Evolutionary conservation across 2,329 filamentous ascomycete species (phyloP).

Genomic region (Fusarium algeriense): DNA sequence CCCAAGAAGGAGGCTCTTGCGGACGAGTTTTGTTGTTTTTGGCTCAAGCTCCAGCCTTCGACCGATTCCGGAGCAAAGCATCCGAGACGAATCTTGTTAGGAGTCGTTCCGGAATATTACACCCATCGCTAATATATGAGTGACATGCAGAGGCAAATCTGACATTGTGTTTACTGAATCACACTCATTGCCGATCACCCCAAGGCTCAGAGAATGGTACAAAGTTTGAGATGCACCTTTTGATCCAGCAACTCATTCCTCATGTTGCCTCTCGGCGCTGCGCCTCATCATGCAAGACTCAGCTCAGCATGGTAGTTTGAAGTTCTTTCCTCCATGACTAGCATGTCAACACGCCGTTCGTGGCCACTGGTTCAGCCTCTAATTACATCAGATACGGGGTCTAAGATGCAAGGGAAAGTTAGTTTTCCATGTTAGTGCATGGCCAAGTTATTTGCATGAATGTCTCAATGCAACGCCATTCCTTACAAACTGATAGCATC

Average conservation of each 20-base stretch:
- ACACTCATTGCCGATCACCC: slow-evolving; percentile 1
- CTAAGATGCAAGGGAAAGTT: neutral
- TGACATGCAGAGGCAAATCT: slow-evolving; percentile 5
- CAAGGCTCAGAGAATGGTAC: slow-evolving; percentile 1
- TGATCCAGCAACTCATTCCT: slow-evolving; percentile 6
- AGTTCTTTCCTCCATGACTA: neutral
- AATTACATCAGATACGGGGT: neutral
- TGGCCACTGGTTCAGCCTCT: neutral
- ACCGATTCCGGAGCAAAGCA: slow-evolving; percentile 2
- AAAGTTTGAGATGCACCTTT: slow-evolving; percentile 6
- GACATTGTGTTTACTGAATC: neutral
- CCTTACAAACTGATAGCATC: neutral
- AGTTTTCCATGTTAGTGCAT: neutral
- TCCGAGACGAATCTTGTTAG: neutral
- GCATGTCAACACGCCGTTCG: neutral
- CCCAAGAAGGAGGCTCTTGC: slow-evolving; percentile 10
- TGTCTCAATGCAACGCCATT: neutral
- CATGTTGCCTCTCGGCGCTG: neutral
- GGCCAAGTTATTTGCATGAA: neutral
- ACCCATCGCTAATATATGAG: neutral
- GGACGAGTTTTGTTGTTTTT: neutral
- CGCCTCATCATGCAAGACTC: neutral
- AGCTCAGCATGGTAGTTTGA: neutral
- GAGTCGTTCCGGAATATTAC: slow-evolving; percentile 17
- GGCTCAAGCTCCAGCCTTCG: neutral